Evolutionary conservation across 1,284 basidiomycete genomes (phyloP), one percentile per base, ranked within the genome.

Genomic region (Microbotryum violaceum): DNA sequence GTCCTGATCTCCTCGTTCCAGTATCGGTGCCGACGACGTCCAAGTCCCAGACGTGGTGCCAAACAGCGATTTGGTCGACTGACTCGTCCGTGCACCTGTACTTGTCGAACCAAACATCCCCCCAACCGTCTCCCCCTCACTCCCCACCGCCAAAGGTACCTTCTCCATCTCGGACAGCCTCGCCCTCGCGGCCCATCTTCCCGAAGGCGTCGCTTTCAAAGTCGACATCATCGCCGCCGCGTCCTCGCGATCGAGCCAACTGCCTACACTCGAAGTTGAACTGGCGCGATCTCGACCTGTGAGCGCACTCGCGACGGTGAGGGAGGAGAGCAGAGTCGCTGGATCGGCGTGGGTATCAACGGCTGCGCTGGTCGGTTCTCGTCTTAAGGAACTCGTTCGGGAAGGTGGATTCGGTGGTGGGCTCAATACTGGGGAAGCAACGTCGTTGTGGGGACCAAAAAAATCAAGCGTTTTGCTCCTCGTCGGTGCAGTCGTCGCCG

Each of bases 401-500:
- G 57, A 60, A 1, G 64, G 64, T 8, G 66, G 66, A 21, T 68
- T 68, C 8, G 64, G 66, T 20, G 66, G 66, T 4, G 66, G 66
- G 1, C 50, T 55, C 7, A 65, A 52, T 0, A 60, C 56, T 4
- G 54, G 16, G 2, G 53, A 23, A 23, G 52, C 23, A 23, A 42
- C 25, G 23, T 27, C 16, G 48, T 29, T 25, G 54, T 60, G 29
- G 44, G 60, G 53, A 16, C 58, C 66, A 50, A 68, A 68, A 29
- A 68, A 68, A 4, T 59, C 61, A 8, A 59, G 50, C 20, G 66
- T 68, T 54, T 68, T 68, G 54, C 57, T 64, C 20, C 58, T 49
- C 42, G 44, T 16, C 5, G 61, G 58, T 1, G n/a, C 16, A 6
- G 33, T 9, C 6, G 12, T 8, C 3, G 20, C 48, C 10, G 23